Evolutionary conservation across 148 eudicot genomes (phyloP).

Genomic region (Amaranthus hypochondriacus): DNA sequence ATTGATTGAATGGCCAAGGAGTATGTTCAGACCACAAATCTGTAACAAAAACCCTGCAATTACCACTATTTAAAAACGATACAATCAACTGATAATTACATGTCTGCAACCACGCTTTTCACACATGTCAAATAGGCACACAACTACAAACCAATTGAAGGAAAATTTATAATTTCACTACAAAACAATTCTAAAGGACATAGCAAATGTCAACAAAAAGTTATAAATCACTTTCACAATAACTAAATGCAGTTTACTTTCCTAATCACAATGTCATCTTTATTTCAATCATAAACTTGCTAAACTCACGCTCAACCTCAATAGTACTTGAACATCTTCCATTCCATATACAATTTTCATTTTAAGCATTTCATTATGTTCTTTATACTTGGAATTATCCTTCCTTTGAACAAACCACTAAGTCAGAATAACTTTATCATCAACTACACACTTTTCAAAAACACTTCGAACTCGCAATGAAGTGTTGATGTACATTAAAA

Average conservation of each 20-base stretch:
- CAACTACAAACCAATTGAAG: not conserved
- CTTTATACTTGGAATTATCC: too few relatives aligned
- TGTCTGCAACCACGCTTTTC: conserved; percentile 6
- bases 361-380: not conserved
- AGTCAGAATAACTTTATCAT: not conserved
- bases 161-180: not conserved
- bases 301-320: not conserved
- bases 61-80: conserved; percentile 39
- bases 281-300: not conserved
- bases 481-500: too few relatives aligned
- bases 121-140: conserved; percentile 12
- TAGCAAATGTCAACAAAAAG: not conserved
- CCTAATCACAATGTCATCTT: not conserved
- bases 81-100: conserved; percentile 33
- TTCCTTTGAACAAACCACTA: too few relatives aligned
- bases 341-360: not conserved
- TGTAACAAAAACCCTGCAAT: conserved; percentile 89
- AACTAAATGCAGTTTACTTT: not conserved
- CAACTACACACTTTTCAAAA: too few relatives aligned
- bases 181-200: not conserved
- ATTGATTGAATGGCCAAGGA: conserved; percentile 97
- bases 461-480: too few relatives aligned
- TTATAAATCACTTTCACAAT: not conserved
- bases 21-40: conserved; percentile 98
- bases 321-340: not conserved